These are phyloP conservation scores for Corinectria fuckeliana DNA, from an alignment of 2,329 filamentous ascomycete genomes.

Conservation along the genomic window DNA sequence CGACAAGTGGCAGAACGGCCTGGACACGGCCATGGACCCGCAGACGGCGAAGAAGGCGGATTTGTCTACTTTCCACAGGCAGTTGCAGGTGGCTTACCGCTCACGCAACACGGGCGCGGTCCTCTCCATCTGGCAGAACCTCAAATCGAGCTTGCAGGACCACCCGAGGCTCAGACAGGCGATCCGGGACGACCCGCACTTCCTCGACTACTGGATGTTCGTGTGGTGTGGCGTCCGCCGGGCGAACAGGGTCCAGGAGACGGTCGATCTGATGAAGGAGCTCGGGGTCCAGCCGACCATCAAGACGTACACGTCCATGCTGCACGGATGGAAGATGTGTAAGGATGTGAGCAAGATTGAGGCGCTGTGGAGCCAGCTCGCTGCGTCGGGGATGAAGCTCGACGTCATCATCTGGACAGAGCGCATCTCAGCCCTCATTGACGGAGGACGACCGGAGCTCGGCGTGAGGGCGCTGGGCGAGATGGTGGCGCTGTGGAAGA, in stretches of 20 bases:
- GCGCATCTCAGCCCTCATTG: conserved; percentile 70
- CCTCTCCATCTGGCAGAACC: conserved; percentile 43
- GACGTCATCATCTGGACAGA: conserved; percentile 74
- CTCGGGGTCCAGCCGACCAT: conserved; percentile 64
- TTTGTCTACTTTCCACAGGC: conserved; percentile 36
- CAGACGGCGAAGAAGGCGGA: conserved; percentile 5
- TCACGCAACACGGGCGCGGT: conserved; percentile 40
- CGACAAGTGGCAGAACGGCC: conserved; percentile 29
- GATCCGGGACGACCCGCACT: conserved; percentile 43
- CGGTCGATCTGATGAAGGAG: conserved; percentile 51
- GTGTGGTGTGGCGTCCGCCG: conserved; percentile 47
- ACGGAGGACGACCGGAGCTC: conserved; percentile 56
- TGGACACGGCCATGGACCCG: conserved; percentile 5
- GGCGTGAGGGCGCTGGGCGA: conserved; percentile 71
- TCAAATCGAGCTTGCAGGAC: conserved; percentile 36
- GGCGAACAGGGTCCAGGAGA: conserved; percentile 41
- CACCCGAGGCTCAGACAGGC: conserved; percentile 34
- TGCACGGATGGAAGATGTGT: conserved; percentile 70
- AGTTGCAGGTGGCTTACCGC: conserved; percentile 40
- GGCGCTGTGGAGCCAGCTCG: conserved; percentile 71
- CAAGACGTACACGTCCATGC: conserved; percentile 75
- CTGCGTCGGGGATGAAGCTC: conserved; percentile 61
- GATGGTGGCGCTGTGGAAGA: conserved; percentile 68
- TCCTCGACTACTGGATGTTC: conserved; percentile 50
- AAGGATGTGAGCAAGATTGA: conserved; percentile 66